These are phyloP conservation scores for Sideroxylon spinosum DNA, from an alignment of 179 eudicot genomes.

Conservation along the genomic window DNA sequence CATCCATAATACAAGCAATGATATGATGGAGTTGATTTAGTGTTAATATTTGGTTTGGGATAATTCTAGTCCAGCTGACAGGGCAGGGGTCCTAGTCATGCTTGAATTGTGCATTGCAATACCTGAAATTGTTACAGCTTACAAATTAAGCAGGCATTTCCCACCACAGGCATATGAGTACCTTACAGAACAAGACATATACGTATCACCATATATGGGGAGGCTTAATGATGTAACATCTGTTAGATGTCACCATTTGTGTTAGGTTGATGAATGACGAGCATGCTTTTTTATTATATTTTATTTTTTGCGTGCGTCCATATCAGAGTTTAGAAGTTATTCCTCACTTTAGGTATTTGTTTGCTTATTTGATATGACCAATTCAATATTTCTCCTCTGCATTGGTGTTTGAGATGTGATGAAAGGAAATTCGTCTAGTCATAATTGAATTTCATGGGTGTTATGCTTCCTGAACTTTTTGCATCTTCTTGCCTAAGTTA, in stretches of 20 bases:
- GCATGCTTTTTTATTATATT: neutral
- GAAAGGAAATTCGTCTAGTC: neutral
- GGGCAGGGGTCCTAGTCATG: neutral
- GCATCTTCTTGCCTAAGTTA: neutral
- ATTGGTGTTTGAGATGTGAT: neutral
- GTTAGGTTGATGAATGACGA: neutral
- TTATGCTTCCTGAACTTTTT: neutral
- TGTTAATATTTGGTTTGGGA: neutral
- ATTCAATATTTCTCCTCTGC: neutral
- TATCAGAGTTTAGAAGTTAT: neutral
- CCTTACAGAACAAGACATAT: neutral
- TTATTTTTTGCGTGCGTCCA: neutral
- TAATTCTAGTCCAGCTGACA: neutral
- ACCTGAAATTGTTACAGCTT: neutral
- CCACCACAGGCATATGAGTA: neutral
- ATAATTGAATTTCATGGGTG: neutral
- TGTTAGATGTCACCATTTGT: neutral
- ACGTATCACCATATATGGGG: neutral
- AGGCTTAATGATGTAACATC: neutral
- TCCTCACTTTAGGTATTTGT: neutral
- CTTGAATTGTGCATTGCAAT: neutral
- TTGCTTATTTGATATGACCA: neutral
- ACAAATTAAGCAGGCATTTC: neutral
- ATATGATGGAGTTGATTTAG: neutral
- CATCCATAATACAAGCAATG: neutral